Conservation (phyloP, 495 filamentous ascomycete species). For the Penicillium crystallinum region DNA sequence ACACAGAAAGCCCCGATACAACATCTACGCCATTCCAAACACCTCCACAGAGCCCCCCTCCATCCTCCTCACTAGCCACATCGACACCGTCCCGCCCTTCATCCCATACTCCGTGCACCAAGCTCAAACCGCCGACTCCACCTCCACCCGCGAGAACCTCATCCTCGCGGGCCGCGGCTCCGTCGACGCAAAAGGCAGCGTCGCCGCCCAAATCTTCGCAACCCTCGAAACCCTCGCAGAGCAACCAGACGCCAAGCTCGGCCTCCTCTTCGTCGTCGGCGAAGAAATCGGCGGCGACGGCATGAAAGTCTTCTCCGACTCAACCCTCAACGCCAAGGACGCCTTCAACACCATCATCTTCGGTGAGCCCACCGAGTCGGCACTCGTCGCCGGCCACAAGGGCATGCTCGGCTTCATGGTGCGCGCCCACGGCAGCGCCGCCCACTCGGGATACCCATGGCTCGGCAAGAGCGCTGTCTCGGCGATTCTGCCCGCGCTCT, state of each 20-base stretch:
- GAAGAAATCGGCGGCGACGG: conserved; percentile 80
- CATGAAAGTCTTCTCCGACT: conserved; percentile 58
- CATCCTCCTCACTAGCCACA: conserved; percentile 70
- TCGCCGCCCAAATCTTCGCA: conserved; percentile 74
- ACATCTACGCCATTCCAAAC: conserved; percentile 73
- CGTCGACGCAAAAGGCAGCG: conserved; percentile 86
- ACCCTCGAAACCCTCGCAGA: conserved; percentile 53
- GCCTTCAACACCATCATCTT: conserved; percentile 72
- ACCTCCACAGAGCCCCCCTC: conserved; percentile 47
- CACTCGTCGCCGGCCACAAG: conserved; percentile 87
- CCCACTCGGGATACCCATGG: conserved; percentile 87
- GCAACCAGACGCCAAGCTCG: conserved; percentile 44
- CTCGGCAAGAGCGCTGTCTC: conserved; percentile 75
- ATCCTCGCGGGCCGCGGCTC: conserved; percentile 69
- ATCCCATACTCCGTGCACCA: conserved; percentile 46
- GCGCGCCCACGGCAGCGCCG: conserved; percentile 66
- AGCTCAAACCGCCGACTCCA: conserved; percentile 2
- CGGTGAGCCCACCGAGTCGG: conserved; percentile 82
- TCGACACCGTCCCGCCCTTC: conserved; percentile 65
- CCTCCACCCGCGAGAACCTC: conserved; percentile 29
- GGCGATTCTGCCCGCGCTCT: conserved; percentile 63
- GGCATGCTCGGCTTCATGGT: conserved; percentile 64
- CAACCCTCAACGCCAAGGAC: conserved; percentile 30
- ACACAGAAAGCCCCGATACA: conserved; percentile 48
- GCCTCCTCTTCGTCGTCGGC: conserved; percentile 83